Percentiles rank a stretch among this genome's conserved stretches.
These are phyloP conservation scores for Kluyveromyces marxianus DNA, from an alignment of 1,139 yeast genomes.

Conservation along the genomic window DNA sequence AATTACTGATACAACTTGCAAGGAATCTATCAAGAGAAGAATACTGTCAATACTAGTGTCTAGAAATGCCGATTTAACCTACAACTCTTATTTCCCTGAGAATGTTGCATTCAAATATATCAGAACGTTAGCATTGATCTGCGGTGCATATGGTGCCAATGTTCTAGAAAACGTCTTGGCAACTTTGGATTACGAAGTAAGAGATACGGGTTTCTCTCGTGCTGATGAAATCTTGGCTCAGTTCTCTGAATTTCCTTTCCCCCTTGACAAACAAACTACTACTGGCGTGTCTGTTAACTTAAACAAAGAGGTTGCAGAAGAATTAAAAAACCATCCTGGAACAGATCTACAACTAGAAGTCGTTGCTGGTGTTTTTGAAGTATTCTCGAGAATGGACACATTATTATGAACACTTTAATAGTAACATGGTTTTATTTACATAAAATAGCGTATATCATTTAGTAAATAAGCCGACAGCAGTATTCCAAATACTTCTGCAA, in stretches of 20 bases:
- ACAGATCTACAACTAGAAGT: slow-evolving; percentile 76
- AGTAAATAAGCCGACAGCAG: neutral
- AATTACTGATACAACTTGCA: slow-evolving; percentile 77
- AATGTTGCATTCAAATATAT: slow-evolving; percentile 62
- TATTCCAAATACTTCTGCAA: neutral
- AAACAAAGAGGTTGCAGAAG: slow-evolving; percentile 57
- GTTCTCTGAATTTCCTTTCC: slow-evolving; percentile 83
- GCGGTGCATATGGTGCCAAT: slow-evolving; percentile 92
- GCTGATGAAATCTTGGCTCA: slow-evolving; percentile 85
- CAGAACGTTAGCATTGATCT: slow-evolving; percentile 74
- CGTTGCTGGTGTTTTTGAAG: slow-evolving; percentile 73
- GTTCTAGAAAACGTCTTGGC: slow-evolving; percentile 87
- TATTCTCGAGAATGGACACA: slow-evolving; percentile 43
- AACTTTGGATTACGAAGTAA: slow-evolving; percentile 72
- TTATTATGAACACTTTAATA: slow-evolving; percentile 26
- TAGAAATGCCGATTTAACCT: slow-evolving; percentile 48
- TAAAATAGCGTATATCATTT: neutral
- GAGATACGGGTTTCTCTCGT: slow-evolving; percentile 88
- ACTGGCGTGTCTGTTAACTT: slow-evolving; percentile 75
- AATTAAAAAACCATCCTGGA: slow-evolving; percentile 48
- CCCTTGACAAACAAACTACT: slow-evolving; percentile 44
- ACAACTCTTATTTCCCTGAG: slow-evolving; percentile 57
- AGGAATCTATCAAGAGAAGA: slow-evolving; percentile 67
- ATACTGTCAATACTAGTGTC: slow-evolving; percentile 62
- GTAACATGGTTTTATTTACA: neutral